Base-by-base conservation (phyloP, 1,284 basidiomycete genomes). In the Inonotus obliquus region DNA sequence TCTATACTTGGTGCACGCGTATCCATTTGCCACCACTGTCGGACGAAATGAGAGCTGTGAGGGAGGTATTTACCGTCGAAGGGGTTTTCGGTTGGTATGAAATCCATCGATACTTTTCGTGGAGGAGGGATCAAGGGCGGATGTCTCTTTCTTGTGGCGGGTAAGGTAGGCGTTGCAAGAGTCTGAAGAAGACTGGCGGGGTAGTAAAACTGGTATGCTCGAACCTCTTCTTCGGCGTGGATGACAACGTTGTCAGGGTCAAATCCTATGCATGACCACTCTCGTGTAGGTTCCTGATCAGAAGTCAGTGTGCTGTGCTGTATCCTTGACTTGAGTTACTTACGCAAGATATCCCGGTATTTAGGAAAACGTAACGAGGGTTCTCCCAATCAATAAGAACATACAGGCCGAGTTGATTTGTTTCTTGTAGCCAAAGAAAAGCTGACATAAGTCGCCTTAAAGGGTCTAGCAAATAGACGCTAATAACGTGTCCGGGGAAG, bases 11-110 rank as follows among this genome's bases (percentile, higher is more conserved):
- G 35, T 10, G 47, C 14, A n/a, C 54, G 37, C 0, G 82, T 76
- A 6, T 89, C 71, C 2, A 81, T 82, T 4, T 87, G 87, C 87
- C 87, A 89, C 87, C 87, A 89, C 63, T 89, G 87, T 13, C 87
- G 80, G 5, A 89, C 86, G 62, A 89, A 89, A 70, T 89, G 87
- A 0, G 86, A 85, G 53, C 80, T 82, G 67, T 89, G 59, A 10
- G 59, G 29, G 13, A 49, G 23, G 44, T 55, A 64, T 51, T 21
- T 21, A 25, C 55, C 32, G 17, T 41, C 38, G 25, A 54, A 58
- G 0, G 63, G 63, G 57, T 58, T 56, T 13, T 48, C 37, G 9
- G 56, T 59, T 13, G 21, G 21, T 19, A 57, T 82, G 67, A 79
- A 80, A 0, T 82, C 81, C 67, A 79, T 83, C 1, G 83, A 82